phyloP scores from a whole-genome alignment of 495 filamentous ascomycete species.

The Usnea hakonensis region DNA sequence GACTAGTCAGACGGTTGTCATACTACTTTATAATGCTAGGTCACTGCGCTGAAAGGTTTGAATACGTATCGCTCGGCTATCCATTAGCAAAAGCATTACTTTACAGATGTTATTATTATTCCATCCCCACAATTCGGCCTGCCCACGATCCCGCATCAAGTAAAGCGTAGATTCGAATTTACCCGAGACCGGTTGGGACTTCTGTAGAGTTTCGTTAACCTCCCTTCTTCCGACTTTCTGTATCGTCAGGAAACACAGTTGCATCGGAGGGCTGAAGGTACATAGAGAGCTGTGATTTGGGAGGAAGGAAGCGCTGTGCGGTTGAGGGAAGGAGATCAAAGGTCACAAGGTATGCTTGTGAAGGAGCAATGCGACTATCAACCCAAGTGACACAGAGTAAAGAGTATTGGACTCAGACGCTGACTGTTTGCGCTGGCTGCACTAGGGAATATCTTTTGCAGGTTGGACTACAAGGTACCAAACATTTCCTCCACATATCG shows the following conservation, averaged over 20 bases:
- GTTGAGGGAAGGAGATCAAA: slow-evolving; percentile 20
- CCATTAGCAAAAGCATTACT: not conserved
- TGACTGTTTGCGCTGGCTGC: not conserved
- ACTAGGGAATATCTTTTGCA: slow-evolving; percentile 3
- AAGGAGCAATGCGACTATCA: not conserved
- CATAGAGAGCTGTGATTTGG: slow-evolving; percentile 16
- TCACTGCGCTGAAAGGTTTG: not conserved
- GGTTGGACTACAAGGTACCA: slow-evolving; percentile 14
- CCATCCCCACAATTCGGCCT: slow-evolving; percentile 3
- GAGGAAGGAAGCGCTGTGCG: slow-evolving; percentile 24
- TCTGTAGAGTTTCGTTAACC: slow-evolving; percentile 4
- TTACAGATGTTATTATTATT: too few relatives aligned
- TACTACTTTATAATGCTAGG: too few relatives aligned
- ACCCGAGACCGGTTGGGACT: slow-evolving; percentile 9
- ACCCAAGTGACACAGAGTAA: not conserved
- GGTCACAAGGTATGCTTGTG: slow-evolving; percentile 11
- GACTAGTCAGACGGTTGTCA: too few relatives aligned
- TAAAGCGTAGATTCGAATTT: slow-evolving; percentile 10
- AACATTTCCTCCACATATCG: not conserved
- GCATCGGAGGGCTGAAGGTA: slow-evolving; percentile 12
- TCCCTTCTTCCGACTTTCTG: slow-evolving; percentile 10
- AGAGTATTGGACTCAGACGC: not conserved
- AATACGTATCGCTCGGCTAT: not conserved
- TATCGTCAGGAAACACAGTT: slow-evolving; percentile 3
- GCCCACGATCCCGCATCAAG: slow-evolving; percentile 9